A percentile compares a stretch with the other conserved stretches of the same genome.
Evolutionary conservation across 1,139 yeast genomes (phyloP).

Genomic region (Debaryomycetaceae sp.): DNA sequence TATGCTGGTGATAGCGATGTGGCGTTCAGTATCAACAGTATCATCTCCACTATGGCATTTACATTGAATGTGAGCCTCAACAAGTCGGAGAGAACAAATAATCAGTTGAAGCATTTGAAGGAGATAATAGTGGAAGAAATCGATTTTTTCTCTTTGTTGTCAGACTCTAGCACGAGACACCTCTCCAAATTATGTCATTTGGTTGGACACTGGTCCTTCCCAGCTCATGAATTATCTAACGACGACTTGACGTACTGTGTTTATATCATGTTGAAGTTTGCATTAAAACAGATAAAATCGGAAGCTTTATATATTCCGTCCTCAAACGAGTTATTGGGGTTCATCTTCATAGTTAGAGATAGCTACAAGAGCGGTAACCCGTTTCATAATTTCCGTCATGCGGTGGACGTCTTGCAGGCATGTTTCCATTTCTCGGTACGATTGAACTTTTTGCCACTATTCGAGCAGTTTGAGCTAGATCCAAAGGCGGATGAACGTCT

Average conservation of each 20-base stretch:
- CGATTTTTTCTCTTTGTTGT: constrained; percentile 33
- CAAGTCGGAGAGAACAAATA: constrained; percentile 20
- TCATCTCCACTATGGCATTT: constrained; percentile 33
- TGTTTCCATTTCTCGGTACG: constrained; percentile 61
- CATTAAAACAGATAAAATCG: constrained; percentile 32
- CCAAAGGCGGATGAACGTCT: constrained; percentile 25
- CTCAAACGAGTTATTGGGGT: constrained; percentile 49
- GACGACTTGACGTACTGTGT: constrained; percentile 69
- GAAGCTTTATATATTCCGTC: constrained; percentile 22
- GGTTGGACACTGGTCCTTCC: constrained; percentile 56
- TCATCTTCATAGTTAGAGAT: constrained; percentile 65
- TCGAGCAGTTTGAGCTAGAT: constrained; percentile 31
- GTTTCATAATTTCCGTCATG: constrained; percentile 94
- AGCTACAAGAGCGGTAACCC: constrained; percentile 82
- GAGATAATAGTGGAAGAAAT: constrained; percentile 34
- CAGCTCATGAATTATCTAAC: constrained; percentile 63
- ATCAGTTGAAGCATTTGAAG: constrained; percentile 21
- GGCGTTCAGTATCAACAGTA: constrained; percentile 18
- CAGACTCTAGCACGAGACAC: constrained; percentile 22
- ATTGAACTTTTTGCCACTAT: constrained; percentile 45
- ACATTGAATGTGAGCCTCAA: constrained; percentile 25
- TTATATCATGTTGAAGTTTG: constrained; percentile 50
- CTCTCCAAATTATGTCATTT: constrained; percentile 30
- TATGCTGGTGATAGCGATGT: constrained; percentile 8
- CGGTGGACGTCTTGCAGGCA: constrained; percentile 93